These are phyloP conservation scores for Aspergillus heteromorphus DNA, from an alignment of 495 filamentous ascomycete species.

Conservation along the genomic window DNA sequence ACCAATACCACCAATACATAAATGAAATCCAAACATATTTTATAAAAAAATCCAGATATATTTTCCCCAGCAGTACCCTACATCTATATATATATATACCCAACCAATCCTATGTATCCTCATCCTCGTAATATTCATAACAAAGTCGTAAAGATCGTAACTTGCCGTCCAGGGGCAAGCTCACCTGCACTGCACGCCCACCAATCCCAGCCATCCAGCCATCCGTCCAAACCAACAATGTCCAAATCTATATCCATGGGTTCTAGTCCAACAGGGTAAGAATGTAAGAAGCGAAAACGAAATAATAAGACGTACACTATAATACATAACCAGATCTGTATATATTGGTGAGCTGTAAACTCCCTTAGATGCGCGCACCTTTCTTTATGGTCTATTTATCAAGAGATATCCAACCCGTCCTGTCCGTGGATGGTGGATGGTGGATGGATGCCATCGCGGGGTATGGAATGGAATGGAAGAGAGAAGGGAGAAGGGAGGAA, in stretches of 20 bases:
- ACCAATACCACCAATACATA: too few species aligned
- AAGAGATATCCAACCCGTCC: too few species aligned
- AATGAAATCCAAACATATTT: too few species aligned
- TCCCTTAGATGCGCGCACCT: background rate
- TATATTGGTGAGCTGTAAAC: slow-evolving; percentile 6
- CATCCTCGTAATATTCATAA: background rate
- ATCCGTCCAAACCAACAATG: background rate
- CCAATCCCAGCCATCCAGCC: background rate
- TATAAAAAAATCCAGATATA: too few species aligned
- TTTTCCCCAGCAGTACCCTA: too few species aligned
- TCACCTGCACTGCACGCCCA: background rate
- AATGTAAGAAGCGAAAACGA: background rate
- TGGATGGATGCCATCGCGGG: too few species aligned
- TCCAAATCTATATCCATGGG: background rate
- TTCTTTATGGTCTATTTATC: slow-evolving; percentile 4
- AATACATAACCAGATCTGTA: background rate
- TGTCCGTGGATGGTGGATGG: too few species aligned
- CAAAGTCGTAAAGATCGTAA: background rate
- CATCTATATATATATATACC: too few species aligned
- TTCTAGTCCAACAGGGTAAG: background rate
- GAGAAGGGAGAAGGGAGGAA: too few species aligned
- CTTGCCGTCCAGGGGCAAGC: background rate
- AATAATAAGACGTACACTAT: background rate
- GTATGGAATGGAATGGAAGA: too few species aligned
- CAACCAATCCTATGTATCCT: background rate